Base-by-base conservation (phyloP, 495 filamentous ascomycete genomes). In the Hypoxylon rickii region DNA sequence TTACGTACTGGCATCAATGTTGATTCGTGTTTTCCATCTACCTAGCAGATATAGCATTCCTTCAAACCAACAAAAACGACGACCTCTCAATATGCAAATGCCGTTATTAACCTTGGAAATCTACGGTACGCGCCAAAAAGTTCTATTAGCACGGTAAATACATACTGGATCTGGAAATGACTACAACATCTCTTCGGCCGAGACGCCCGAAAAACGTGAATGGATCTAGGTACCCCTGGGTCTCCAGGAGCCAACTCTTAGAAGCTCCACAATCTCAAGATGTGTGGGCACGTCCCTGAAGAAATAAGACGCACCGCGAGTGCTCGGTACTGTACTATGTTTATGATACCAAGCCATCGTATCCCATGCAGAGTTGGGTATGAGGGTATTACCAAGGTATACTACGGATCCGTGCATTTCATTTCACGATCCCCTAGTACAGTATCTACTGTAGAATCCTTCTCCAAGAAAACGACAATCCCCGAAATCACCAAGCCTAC, bases 401-500 rank as follows among this genome's bases (percentile, higher is more conserved):
- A n/a, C n/a, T n/a, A n/a, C n/a, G n/a, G n/a, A n/a, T n/a, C n/a
- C n/a, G n/a, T n/a, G n/a, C n/a, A n/a, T n/a, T n/a, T n/a, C n/a
- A n/a, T n/a, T n/a, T n/a, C n/a, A n/a, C n/a, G n/a, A n/a, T n/a
- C n/a, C n/a, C n/a, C n/a, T n/a, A 53, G 37, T 32, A 34, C 18
- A 44, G 19, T 37, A 36, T 17, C 16, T 39, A 40, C 42, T 39
- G 24, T 18, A 38, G 31, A 32, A 38, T 41, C 44, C 19, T 43
- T 44, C 29, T 43, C n/a, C 47, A 41, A 48, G 34, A 18, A 41
- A 39, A 31, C 26, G 59, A 51, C 38, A 33, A 37, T 39, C 59
- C 20, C 53, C 49, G 59, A 63, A 54, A 63, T 63, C 48, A 48
- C 18, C 53, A 46, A 34, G 38, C 53, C 44, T 58, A 52, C 47